Base-by-base conservation (phyloP, 306 rosid species). In the Cucurbita moschata region DNA sequence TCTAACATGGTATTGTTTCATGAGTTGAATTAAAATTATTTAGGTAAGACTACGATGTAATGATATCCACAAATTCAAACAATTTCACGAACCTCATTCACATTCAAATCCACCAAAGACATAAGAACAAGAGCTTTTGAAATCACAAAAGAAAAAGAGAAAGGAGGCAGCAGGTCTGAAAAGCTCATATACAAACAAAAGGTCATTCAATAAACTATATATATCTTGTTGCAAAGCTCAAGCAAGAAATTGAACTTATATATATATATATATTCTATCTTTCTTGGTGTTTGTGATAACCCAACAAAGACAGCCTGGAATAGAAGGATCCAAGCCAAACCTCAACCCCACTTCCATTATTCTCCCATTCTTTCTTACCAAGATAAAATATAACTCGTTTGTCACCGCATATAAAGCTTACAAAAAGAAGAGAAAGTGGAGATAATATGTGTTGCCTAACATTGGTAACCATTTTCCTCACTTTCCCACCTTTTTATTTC, bases 321-420 rank as follows among this genome's bases (percentile, higher is more conserved):
- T 49, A 57, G 18, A 71, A 71, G 75, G 75, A 51, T 71, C 58
- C 55, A 46, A 71, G 37, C 75, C 66, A 12, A 35, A 26, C 66
- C 66, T 12, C 59, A 50, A 70, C 60, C 75, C 61, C 75, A 71
- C 60, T 71, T 23, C 55, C 43, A 69, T 21, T 43, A 47, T 69
- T 69, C 38, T n/a, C 46, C 10, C 18, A 8, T 19, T 3, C 13
- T 55, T 21, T 19, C 13, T 23, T 39, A n/a, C 47, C 39, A 40
- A 65, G 42, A 39, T 39, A 65, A 42, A 65, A 39, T 16, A n/a
- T 18, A 4, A 6, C 43, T 42, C 14, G 5, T 42, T 65, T 65
- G 52, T 42, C 52, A 18, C 43, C 51, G 42, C 35, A 39, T 40
- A 40, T 18, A 65, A 18, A 18, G 51, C 51, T 42, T 65, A 65